Percentiles rank a stretch among this genome's conserved stretches.
Evolutionary conservation across 306 rosid genomes (phyloP).

Genomic region (Vigna unguiculata): DNA sequence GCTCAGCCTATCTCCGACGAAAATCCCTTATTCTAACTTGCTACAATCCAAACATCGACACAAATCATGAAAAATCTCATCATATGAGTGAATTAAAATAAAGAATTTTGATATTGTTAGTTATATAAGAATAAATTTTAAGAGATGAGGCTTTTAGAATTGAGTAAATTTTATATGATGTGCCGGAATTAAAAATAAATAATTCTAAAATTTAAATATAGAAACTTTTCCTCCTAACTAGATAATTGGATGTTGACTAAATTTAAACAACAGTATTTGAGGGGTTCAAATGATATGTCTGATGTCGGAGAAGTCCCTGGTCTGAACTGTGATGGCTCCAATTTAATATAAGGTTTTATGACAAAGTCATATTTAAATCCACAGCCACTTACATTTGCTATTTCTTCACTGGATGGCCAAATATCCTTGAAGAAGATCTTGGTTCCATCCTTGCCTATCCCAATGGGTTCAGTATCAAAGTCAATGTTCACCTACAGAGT

Average conservation of each 20-base stretch:
- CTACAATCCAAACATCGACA: neutral
- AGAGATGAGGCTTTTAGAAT: neutral
- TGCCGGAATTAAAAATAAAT: neutral
- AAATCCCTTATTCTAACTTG: neutral
- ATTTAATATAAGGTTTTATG: conserved; percentile 16
- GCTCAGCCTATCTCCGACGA: neutral
- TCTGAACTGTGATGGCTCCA: neutral
- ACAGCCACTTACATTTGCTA: conserved; percentile 66
- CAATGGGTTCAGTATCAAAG: conserved; percentile 81
- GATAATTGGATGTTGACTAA: neutral
- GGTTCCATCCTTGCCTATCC: conserved; percentile 77
- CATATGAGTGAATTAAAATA: neutral
- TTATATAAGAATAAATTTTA: neutral
- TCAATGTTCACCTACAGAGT: conserved; percentile 86
- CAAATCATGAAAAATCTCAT: neutral
- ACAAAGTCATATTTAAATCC: conserved; percentile 36
- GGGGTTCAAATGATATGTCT: neutral
- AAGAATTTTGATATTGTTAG: neutral
- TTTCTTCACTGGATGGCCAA: conserved; percentile 94
- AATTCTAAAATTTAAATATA: neutral
- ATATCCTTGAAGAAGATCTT: conserved; percentile 80
- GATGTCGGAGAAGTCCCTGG: neutral
- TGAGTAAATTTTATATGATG: conserved; percentile 1
- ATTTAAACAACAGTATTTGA: neutral
- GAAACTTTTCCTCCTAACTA: neutral